Evolutionary conservation across 371 early-diverging fungal species (phyloP), one percentile per base, ranked within the genome.

Genomic region (Furculomyces boomerangus): DNA sequence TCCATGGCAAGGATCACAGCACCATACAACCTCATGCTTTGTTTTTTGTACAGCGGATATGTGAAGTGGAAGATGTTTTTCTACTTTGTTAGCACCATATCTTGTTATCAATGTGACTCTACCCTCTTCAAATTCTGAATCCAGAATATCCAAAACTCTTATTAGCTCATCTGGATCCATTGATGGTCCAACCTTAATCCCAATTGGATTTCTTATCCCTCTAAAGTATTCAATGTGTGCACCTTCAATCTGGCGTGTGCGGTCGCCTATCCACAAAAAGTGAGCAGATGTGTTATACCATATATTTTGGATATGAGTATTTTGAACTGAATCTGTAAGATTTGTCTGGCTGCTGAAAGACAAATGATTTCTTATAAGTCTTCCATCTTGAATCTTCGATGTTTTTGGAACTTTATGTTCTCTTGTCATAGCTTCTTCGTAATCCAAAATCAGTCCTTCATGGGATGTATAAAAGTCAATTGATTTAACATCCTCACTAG

Each of bases 1-100:
- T 60, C 97, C 97, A 64, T 96, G 97, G 92, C 92, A 92, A 7
- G 97, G 97, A 66, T 96, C 97, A 68, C 88, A 88, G 30, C 82
- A 83, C 96, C 93, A 95, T 22, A 93, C 93, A 10, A 91, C 92
- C 54, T 76, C 72, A 66, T 93, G 93, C 1, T 77, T 78, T 0
- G 90, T 80, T 1, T 66, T 66, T 56, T 85, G 78, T 13, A 96
- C 93, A 5, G 95, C 93, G 54, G 76, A 66, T 61, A 96, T 89
- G 58, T 92, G 93, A 14, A 71, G 80, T 0, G 94, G 91, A 30
- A 96, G 67, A 57, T 76, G 74, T 57, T 83, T 71, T 35, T 78
- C 78, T 14, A 96, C 82, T 60, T 89, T 86, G 58, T 73, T 77
- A 14, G 79, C 81, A 43, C 95, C 95, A 62, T 92, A 96, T 18